Conservation (phyloP, 257 asterid genomes). For the Solanum peruvianum region DNA sequence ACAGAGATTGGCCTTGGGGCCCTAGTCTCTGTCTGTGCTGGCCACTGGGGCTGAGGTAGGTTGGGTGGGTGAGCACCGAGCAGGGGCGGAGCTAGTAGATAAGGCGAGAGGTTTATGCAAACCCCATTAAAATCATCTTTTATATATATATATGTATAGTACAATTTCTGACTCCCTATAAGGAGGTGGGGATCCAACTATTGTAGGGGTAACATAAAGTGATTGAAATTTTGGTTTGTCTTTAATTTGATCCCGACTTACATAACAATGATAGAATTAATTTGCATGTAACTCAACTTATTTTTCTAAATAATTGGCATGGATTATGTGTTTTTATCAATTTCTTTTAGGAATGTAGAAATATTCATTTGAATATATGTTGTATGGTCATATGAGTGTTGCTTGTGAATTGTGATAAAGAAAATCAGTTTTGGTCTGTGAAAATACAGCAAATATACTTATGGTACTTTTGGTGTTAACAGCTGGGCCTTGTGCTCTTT, state of each 20-base stretch:
- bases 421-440: background rate
- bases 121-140: background rate
- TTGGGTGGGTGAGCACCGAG: background rate
- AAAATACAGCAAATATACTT: background rate
- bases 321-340: background rate
- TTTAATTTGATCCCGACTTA: background rate
- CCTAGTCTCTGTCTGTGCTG: background rate
- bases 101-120: background rate
- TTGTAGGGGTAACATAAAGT: background rate
- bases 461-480: constrained; percentile 3
- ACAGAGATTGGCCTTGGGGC: background rate
- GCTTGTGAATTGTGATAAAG: constrained; percentile 1
- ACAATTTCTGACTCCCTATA: background rate
- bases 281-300: background rate
- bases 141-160: background rate
- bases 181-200: background rate
- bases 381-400: background rate
- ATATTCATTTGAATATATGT: background rate
- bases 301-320: background rate
- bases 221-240: background rate
- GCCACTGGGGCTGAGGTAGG: background rate
- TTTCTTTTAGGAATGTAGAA: background rate
- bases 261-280: background rate
- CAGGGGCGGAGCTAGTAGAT: background rate
- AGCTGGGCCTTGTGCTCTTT: constrained; percentile 1